Conservation (phyloP, 75 land plant species). For the Picea sitchensis region DNA sequence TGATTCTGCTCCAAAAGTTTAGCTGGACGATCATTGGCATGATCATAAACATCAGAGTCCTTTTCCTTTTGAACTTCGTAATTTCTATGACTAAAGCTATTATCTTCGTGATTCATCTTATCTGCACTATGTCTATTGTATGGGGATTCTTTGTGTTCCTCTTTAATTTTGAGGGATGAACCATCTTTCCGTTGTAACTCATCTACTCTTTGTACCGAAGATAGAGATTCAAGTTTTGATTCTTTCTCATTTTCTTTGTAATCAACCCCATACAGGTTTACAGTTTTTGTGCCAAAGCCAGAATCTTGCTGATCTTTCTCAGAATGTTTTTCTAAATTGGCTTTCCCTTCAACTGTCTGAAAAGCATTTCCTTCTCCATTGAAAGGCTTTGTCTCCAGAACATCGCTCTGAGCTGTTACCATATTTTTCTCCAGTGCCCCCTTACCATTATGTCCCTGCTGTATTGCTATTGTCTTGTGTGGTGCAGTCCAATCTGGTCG, state of each 20-base stretch:
- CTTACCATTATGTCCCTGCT: constrained; percentile 38
- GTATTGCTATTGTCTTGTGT: constrained; percentile 50
- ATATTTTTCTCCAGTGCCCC: neutral
- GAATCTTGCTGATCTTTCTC: neutral
- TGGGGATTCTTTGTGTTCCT: neutral
- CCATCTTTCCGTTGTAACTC: neutral
- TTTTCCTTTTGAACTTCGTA: neutral
- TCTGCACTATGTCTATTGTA: neutral
- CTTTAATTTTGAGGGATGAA: neutral
- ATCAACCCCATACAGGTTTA: neutral
- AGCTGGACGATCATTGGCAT: neutral
- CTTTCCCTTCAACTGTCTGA: neutral
- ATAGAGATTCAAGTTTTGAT: neutral
- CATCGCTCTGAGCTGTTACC: neutral
- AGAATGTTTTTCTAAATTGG: neutral
- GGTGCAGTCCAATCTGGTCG: constrained; percentile 56
- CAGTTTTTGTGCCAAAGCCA: neutral
- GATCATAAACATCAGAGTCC: neutral
- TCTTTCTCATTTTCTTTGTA: neutral
- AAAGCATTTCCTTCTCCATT: neutral
- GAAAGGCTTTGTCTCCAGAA: neutral
- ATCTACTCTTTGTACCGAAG: neutral
- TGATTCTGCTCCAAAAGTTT: neutral
- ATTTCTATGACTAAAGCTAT: neutral
- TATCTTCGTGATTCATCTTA: neutral